Conservation (phyloP, 2,329 filamentous ascomycete genomes). For the Amauroascus niger region DNA sequence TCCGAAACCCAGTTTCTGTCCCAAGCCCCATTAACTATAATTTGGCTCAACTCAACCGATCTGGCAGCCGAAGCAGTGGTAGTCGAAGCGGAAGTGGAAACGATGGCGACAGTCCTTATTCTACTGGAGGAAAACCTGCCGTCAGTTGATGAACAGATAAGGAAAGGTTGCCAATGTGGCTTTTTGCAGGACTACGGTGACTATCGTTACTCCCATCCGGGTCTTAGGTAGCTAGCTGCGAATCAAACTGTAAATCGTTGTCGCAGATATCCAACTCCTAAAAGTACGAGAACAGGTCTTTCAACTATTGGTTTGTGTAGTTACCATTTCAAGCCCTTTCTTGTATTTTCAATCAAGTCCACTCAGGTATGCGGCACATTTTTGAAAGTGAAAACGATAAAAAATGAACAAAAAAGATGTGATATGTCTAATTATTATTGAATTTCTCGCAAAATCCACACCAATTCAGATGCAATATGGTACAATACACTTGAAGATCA, state of each 20-base stretch:
- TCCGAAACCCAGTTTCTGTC: conserved; percentile 24
- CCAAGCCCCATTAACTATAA: conserved; percentile 26
- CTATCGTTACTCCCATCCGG: background rate
- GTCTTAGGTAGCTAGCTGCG: background rate
- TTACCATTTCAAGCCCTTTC: no score
- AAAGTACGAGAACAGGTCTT: background rate
- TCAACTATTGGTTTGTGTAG: no score
- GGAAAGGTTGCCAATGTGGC: background rate
- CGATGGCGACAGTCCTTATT: conserved; percentile 34
- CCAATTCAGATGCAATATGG: background rate
- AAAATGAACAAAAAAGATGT: no score
- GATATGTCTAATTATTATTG: no score
- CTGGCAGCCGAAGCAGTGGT: conserved; percentile 43
- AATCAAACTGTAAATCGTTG: conserved; percentile 1
- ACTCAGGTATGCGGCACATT: no score
- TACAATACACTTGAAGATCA: background rate
- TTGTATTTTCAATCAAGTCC: no score
- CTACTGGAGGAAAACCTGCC: conserved; percentile 27
- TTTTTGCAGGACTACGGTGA: background rate
- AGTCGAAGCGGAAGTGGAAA: conserved; percentile 32
- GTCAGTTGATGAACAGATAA: conserved; percentile 15
- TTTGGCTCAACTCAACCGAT: conserved; percentile 34
- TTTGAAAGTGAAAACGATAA: no score
- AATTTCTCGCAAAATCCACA: no score
- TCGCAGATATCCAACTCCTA: background rate